These are phyloP conservation scores for Omphalotus olearius DNA, from an alignment of 1,284 basidiomycete genomes.

Conservation along the genomic window DNA sequence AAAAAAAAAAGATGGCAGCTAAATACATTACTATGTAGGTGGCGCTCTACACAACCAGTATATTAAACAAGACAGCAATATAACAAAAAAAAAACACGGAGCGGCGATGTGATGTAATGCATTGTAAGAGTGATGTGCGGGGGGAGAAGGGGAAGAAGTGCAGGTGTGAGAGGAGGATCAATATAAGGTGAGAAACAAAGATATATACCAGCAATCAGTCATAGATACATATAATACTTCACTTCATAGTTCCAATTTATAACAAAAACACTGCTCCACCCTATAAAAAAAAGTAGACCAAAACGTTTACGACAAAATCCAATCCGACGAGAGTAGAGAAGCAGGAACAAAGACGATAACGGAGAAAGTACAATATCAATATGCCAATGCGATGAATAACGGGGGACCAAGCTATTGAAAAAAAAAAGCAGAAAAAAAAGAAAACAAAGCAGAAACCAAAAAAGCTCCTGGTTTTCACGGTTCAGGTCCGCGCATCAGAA, in stretches of 20 bases:
- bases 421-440: background rate
- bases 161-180: background rate
- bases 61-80: background rate
- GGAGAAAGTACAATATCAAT: too few relatives aligned
- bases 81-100: constrained; percentile 7
- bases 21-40: constrained; percentile 10
- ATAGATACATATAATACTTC: constrained; percentile 2
- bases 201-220: background rate
- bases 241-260: background rate
- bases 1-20: background rate
- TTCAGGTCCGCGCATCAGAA: constrained; percentile 7
- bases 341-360: too few relatives aligned
- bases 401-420: too few relatives aligned
- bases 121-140: background rate
- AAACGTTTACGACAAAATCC: background rate
- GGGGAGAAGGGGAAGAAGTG: background rate
- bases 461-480: background rate
- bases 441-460: background rate
- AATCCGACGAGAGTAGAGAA: too few relatives aligned
- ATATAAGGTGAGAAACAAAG: background rate
- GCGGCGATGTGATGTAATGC: constrained; percentile 7
- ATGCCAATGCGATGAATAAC: too few relatives aligned
- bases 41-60: constrained; percentile 17
- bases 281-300: background rate
- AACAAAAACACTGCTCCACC: too few relatives aligned